phyloP scores from a whole-genome alignment of 2,329 filamentous ascomycete genomes.

The Cryphonectria radicalis region DNA sequence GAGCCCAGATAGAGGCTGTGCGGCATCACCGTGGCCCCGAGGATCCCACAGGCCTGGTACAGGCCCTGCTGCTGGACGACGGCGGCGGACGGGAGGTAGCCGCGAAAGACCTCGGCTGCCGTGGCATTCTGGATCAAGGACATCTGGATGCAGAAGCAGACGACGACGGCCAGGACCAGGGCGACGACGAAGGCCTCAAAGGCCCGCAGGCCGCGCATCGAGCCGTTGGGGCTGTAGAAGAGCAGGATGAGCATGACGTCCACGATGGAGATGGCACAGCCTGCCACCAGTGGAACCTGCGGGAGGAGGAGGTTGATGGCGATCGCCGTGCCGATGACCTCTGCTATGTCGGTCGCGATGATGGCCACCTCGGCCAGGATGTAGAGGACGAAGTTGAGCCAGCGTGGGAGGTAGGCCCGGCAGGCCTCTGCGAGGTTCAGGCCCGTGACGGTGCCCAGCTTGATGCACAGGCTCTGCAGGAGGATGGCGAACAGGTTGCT shows the following conservation, averaged over 20 bases:
- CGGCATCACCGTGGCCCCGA: constrained; percentile 77
- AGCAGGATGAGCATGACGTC: constrained; percentile 71
- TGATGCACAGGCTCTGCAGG: constrained; percentile 69
- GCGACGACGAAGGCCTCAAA: constrained; percentile 68
- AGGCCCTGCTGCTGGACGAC: constrained; percentile 60
- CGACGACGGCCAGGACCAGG: constrained; percentile 68
- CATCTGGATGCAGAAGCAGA: constrained; percentile 73
- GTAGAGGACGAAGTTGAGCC: constrained; percentile 67
- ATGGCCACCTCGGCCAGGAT: constrained; percentile 68
- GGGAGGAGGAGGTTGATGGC: constrained; percentile 69
- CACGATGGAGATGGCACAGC: constrained; percentile 69
- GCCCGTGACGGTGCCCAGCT: constrained; percentile 71
- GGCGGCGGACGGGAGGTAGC: constrained; percentile 65
- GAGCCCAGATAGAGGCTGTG: constrained; percentile 71
- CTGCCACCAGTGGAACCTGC: constrained; percentile 67
- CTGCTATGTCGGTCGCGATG: constrained; percentile 73
- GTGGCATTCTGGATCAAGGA: constrained; percentile 61
- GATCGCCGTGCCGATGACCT: constrained; percentile 74
- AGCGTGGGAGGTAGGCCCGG: constrained; percentile 65
- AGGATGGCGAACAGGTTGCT: constrained; percentile 75
- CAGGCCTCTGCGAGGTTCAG: constrained; percentile 70
- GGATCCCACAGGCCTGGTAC: constrained; percentile 75
- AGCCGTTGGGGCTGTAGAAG: constrained; percentile 65
- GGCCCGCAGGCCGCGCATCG: constrained; percentile 61
- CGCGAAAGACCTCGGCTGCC: constrained; percentile 64